These are phyloP conservation scores for Penicillium sp. DNA, from an alignment of 2,329 filamentous ascomycete genomes.

Conservation along the genomic window DNA sequence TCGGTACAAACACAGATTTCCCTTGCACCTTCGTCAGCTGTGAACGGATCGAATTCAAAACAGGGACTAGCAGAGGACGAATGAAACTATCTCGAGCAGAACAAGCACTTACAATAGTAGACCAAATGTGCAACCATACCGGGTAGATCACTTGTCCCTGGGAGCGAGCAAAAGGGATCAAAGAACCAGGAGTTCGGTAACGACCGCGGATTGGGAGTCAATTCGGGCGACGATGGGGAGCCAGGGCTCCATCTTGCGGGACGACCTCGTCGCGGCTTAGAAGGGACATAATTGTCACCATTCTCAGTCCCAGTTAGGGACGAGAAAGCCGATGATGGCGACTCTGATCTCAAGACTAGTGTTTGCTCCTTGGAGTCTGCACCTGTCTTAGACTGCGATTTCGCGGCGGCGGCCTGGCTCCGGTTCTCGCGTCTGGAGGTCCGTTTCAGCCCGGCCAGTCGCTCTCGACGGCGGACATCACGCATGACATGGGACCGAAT, in stretches of 20 bases:
- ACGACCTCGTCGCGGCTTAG: conserved; percentile 16
- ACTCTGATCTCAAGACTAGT: conserved; percentile 16
- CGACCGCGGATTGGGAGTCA: conserved; percentile 17
- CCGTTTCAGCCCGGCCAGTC: conserved; percentile 42
- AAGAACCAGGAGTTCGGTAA: conserved; percentile 31
- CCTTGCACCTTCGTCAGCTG: conserved; percentile 28
- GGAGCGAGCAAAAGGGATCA: conserved; percentile 40
- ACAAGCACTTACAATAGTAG: conserved; percentile 36
- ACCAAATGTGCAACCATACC: conserved; percentile 32
- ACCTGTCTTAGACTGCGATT: conserved; percentile 7
- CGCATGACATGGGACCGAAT: conserved; percentile 50
- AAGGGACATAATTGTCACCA: not conserved
- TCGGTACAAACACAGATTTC: conserved; percentile 40
- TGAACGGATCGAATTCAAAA: not conserved
- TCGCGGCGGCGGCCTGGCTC: conserved; percentile 11
- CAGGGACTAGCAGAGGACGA: not conserved
- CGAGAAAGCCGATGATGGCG: conserved; percentile 17
- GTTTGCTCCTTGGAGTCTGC: conserved; percentile 16
- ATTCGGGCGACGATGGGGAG: conserved; percentile 18
- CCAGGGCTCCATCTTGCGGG: conserved; percentile 22
- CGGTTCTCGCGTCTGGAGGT: conserved; percentile 33
- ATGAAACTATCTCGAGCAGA: no score
- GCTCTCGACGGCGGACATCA: conserved; percentile 45
- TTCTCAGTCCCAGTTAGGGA: not conserved
- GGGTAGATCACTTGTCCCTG: conserved; percentile 30